These are phyloP conservation scores for Blastobotrys parvus DNA, from an alignment of 805 yeast genomes.

Conservation along the genomic window DNA sequence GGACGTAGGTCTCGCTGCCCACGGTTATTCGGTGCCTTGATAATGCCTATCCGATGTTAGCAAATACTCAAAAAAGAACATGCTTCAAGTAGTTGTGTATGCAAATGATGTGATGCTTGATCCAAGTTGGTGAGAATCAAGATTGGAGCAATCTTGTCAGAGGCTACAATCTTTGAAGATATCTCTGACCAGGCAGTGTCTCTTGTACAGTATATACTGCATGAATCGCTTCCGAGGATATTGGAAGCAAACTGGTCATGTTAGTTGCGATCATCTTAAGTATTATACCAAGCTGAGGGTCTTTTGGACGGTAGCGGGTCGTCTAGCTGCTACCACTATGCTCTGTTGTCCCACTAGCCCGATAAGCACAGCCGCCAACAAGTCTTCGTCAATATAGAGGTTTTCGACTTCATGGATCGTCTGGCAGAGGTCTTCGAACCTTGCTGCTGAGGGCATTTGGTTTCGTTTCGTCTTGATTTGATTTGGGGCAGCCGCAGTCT, in stretches of 20 bases:
- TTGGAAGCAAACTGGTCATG: neutral
- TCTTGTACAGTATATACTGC: neutral
- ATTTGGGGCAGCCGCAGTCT: too few species aligned
- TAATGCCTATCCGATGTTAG: too few species aligned
- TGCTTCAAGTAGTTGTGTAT: too few species aligned
- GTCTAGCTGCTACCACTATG: slow-evolving; percentile 8
- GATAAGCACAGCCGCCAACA: slow-evolving; percentile 12
- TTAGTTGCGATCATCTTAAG: neutral
- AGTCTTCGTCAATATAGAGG: slow-evolving; percentile 8
- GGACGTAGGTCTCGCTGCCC: too few species aligned
- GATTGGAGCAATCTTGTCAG: neutral
- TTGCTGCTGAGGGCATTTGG: neutral
- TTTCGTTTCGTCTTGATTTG: neutral
- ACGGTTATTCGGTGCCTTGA: too few species aligned
- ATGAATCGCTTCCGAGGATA: neutral
- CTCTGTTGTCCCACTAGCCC: slow-evolving; percentile 6
- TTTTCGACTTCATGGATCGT: neutral
- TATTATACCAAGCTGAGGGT: neutral
- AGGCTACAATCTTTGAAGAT: neutral
- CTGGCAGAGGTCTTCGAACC: slow-evolving; percentile 11
- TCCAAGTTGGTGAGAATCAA: too few species aligned
- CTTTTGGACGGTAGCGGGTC: neutral
- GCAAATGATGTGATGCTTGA: too few species aligned
- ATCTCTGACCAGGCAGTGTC: neutral
- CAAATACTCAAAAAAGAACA: too few species aligned